A percentile compares a stretch with the other conserved stretches of the same genome.
phyloP scores from a whole-genome alignment of 805 yeast genomes.

The Vanderwaltozyma polyspora region DNA sequence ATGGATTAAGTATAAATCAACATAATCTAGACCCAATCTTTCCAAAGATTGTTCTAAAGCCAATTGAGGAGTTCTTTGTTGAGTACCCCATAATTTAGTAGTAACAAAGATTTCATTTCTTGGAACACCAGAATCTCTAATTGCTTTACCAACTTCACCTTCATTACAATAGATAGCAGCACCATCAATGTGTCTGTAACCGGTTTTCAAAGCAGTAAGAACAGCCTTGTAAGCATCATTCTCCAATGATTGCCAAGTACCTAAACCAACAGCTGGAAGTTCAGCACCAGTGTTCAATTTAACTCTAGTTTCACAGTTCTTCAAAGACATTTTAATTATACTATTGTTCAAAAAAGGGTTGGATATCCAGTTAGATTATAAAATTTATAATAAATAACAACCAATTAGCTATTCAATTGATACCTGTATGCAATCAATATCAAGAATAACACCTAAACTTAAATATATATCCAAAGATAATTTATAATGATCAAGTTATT shows the following conservation, averaged over 20 bases:
- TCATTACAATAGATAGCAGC: constrained; percentile 64
- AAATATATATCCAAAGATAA: too few species aligned
- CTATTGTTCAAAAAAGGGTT: too few species aligned
- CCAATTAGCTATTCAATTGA: too few species aligned
- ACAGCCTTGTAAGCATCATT: constrained; percentile 50
- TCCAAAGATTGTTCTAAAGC: constrained; percentile 50
- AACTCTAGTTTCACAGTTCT: constrained; percentile 15
- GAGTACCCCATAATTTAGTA: constrained; percentile 55
- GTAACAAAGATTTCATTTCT: constrained; percentile 59
- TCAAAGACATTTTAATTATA: constrained; percentile 5
- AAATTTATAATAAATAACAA: too few species aligned
- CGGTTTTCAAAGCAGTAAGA: constrained; percentile 45
- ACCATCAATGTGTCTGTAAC: constrained; percentile 70
- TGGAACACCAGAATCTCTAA: constrained; percentile 47
- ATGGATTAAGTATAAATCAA: constrained; percentile 69
- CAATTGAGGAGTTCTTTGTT: constrained; percentile 36
- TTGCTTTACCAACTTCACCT: constrained; percentile 47
- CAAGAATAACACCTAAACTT: too few species aligned
- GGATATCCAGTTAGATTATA: too few species aligned
- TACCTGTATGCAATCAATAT: too few species aligned
- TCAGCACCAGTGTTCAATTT: constrained; percentile 50
- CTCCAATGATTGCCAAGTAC: constrained; percentile 56
- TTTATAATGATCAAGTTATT: too few species aligned
- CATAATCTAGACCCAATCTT: constrained; percentile 60
- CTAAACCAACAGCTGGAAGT: constrained; percentile 62